Evolutionary conservation across 2,329 filamentous ascomycete species (phyloP).

Genomic region (Malbranchea zuffiana): DNA sequence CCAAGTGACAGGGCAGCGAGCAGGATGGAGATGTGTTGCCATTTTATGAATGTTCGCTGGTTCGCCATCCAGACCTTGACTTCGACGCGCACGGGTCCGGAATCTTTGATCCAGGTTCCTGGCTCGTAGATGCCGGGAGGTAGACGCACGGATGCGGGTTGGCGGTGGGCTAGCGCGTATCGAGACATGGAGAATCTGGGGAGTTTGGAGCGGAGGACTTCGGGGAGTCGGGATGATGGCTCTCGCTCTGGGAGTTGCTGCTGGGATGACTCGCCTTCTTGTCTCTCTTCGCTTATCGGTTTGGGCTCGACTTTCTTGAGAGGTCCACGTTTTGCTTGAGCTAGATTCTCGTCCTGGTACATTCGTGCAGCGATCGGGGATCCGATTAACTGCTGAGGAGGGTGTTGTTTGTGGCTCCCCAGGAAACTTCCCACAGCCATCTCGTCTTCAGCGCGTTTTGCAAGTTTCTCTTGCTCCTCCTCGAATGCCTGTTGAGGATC

Average conservation of each 20-base stretch:
- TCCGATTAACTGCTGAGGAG: slow-evolving; percentile 22
- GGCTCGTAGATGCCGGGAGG: slow-evolving; percentile 85
- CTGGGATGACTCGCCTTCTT: slow-evolving; percentile 11
- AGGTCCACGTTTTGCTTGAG: slow-evolving; percentile 8
- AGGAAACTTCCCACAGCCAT: slow-evolving; percentile 82
- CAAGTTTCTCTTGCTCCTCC: slow-evolving; percentile 75
- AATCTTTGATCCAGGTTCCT: slow-evolving; percentile 83
- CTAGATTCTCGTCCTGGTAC: slow-evolving; percentile 12
- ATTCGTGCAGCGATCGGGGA: slow-evolving; percentile 26
- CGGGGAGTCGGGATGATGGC: slow-evolving; percentile 16
- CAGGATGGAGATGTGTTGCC: slow-evolving; percentile 88
- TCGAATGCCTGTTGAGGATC: slow-evolving; percentile 86
- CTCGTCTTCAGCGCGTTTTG: slow-evolving; percentile 73
- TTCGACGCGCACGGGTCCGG: slow-evolving; percentile 82
- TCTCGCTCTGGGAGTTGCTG: slow-evolving; percentile 14
- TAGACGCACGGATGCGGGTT: slow-evolving; percentile 40
- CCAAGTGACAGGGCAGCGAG: slow-evolving; percentile 74
- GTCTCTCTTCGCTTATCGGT: neutral
- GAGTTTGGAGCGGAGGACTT: slow-evolving; percentile 55
- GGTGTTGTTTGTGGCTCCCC: slow-evolving; percentile 39
- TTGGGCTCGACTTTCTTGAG: slow-evolving; percentile 7
- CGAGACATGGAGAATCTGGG: slow-evolving; percentile 73
- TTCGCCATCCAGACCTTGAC: slow-evolving; percentile 98
- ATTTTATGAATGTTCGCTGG: slow-evolving; percentile 95
- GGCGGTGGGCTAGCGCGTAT: slow-evolving; percentile 49